Evolutionary conservation across 225 moss, liverwort and hornwort genomes (phyloP).

Genomic region (Climacium dendroides): DNA sequence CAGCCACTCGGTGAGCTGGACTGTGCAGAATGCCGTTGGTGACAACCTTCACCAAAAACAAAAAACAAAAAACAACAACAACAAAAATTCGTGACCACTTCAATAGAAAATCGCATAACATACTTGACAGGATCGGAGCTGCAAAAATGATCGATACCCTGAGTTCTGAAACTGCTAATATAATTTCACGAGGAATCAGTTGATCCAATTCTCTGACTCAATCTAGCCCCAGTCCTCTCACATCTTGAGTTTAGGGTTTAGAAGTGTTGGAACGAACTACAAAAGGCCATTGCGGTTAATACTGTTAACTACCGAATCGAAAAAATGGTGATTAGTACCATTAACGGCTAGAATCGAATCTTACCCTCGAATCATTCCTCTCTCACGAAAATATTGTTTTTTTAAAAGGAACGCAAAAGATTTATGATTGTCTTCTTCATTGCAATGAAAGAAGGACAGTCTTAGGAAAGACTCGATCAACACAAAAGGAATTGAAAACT

Average conservation of each 20-base stretch:
- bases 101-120: background rate
- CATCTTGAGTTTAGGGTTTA: background rate
- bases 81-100: background rate
- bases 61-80: too few species aligned
- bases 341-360: too few species aligned
- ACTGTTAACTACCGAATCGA: too few species aligned
- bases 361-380: background rate
- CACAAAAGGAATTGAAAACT: background rate
- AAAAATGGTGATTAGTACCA: background rate
- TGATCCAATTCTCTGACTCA: background rate
- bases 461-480: background rate
- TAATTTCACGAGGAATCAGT: background rate
- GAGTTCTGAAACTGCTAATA: background rate
- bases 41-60: background rate
- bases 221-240: background rate
- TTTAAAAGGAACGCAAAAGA: background rate
- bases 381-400: background rate
- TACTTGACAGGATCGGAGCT: background rate
- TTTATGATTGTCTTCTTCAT: background rate
- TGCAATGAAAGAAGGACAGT: background rate
- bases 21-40: conserved; percentile 5
- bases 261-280: background rate
- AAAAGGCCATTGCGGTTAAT: background rate
- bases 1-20: background rate
- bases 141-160: background rate